Conservation (phyloP, 140 eudicot species). For the Anethum foeniculum region DNA sequence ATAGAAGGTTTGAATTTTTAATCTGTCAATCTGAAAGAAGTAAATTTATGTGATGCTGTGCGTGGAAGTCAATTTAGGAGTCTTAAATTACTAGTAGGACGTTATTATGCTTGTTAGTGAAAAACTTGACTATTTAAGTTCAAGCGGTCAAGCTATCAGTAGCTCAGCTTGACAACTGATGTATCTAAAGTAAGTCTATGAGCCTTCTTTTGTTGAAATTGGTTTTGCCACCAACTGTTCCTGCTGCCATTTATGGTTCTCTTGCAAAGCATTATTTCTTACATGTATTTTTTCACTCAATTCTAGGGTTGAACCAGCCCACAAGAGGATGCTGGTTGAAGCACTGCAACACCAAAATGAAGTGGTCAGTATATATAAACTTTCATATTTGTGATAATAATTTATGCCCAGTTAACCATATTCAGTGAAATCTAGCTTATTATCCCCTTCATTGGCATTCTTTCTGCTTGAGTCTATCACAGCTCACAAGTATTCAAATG, state of each 20-base stretch:
- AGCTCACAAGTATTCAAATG: neutral
- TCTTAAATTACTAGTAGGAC: neutral
- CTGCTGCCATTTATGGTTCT: neutral
- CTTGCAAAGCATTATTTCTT: slow-evolving; percentile 4
- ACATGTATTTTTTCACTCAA: neutral
- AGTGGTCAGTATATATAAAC: slow-evolving; percentile 53
- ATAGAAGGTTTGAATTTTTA: neutral
- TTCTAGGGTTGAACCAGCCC: slow-evolving; percentile 96
- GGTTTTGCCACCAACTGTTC: neutral
- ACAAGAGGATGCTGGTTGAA: slow-evolving; percentile 98
- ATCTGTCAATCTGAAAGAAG: neutral
- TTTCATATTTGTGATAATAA: neutral
- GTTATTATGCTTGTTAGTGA: neutral
- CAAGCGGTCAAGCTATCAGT: neutral
- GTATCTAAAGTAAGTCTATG: neutral
- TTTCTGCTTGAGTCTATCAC: neutral
- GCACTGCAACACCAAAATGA: slow-evolving; percentile 96
- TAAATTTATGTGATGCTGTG: neutral
- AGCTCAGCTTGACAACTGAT: neutral
- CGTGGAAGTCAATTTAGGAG: neutral
- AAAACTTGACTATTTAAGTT: neutral
- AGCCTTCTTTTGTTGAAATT: neutral
- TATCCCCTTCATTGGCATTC: neutral
- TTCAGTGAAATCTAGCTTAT: neutral
- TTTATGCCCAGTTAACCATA: neutral